Percentiles rank a stretch among this genome's conserved stretches.
Conservation (phyloP, 1,139 yeast species). For the Hyphopichia khmerensis region DNA sequence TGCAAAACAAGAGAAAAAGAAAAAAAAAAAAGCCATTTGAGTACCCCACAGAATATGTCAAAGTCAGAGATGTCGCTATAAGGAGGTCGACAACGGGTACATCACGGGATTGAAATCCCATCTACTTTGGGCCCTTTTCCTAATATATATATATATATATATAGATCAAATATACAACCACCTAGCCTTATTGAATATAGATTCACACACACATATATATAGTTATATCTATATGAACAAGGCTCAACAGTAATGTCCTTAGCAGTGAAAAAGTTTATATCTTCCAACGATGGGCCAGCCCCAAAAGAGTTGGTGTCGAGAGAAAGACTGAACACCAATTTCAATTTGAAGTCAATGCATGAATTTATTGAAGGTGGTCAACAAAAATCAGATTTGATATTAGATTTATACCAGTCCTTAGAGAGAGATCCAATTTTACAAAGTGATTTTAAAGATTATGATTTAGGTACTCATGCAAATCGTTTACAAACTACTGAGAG, state of each 20-base stretch:
- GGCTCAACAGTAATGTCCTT: constrained; percentile 1
- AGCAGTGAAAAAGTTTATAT: background rate
- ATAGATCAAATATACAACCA: too few relatives aligned
- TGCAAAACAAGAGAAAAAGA: background rate
- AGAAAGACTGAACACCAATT: constrained; percentile 26
- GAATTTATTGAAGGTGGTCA: constrained; percentile 55
- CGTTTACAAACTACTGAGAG: constrained; percentile 54
- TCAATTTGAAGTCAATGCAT: constrained; percentile 34
- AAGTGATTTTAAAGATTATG: constrained; percentile 51
- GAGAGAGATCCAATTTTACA: constrained; percentile 57
- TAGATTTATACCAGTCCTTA: constrained; percentile 43
- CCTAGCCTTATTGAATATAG: too few relatives aligned
- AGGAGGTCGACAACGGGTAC: too few relatives aligned
- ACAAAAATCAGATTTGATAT: constrained; percentile 41
- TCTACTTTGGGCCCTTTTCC: too few relatives aligned
- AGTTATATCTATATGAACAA: too few relatives aligned
- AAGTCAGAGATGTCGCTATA: too few relatives aligned
- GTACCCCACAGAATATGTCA: background rate
- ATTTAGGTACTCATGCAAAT: constrained; percentile 46
- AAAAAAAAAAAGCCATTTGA: background rate
- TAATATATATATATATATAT: too few relatives aligned
- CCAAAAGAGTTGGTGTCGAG: constrained; percentile 28
- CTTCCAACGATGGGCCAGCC: constrained; percentile 20
- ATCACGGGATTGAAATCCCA: too few relatives aligned
- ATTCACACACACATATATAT: too few relatives aligned